A percentile compares a stretch with the other conserved stretches of the same genome.
Conservation (phyloP, 2,329 filamentous ascomycete species). For the Sporothrix inflata region DNA sequence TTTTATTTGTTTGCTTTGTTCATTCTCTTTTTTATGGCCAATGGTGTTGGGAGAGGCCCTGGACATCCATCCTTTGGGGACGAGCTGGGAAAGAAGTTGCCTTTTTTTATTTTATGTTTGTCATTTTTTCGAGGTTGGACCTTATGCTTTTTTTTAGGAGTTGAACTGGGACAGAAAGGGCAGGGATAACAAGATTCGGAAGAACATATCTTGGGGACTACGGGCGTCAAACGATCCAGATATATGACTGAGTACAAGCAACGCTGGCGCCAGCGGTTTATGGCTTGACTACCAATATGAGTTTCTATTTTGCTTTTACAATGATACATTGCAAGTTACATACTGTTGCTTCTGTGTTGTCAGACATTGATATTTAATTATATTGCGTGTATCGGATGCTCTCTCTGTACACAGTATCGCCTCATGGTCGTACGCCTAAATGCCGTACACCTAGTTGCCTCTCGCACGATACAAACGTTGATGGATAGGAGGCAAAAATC, state of each 20-base stretch:
- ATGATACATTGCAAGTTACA: not conserved
- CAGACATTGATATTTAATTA: not conserved
- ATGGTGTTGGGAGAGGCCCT: conserved; percentile 13
- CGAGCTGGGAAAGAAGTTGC: not conserved
- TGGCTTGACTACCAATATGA: conserved; percentile 19
- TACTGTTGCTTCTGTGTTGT: not conserved
- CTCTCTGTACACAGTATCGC: not conserved
- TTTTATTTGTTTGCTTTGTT: not conserved
- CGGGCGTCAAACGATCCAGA: conserved; percentile 21
- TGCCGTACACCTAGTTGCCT: not conserved
- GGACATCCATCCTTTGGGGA: not conserved
- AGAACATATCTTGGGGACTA: conserved; percentile 17
- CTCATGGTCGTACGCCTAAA: not conserved
- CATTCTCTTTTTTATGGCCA: not conserved
- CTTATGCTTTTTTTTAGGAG: conserved; percentile 24
- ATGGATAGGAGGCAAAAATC: not conserved
- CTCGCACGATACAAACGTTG: not conserved
- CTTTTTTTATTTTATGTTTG: not conserved
- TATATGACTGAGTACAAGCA: conserved; percentile 26
- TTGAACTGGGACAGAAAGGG: conserved; percentile 22
- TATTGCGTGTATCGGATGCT: not conserved
- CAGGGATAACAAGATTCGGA: conserved; percentile 13
- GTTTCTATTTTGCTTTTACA: conserved; percentile 16
- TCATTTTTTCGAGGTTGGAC: conserved; percentile 14
- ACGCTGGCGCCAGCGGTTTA: conserved; percentile 23